Evolutionary conservation across 352 stramenopile genomes (phyloP), one percentile per base, ranked within the genome.

Genomic region (Globisporangium nodosum): DNA sequence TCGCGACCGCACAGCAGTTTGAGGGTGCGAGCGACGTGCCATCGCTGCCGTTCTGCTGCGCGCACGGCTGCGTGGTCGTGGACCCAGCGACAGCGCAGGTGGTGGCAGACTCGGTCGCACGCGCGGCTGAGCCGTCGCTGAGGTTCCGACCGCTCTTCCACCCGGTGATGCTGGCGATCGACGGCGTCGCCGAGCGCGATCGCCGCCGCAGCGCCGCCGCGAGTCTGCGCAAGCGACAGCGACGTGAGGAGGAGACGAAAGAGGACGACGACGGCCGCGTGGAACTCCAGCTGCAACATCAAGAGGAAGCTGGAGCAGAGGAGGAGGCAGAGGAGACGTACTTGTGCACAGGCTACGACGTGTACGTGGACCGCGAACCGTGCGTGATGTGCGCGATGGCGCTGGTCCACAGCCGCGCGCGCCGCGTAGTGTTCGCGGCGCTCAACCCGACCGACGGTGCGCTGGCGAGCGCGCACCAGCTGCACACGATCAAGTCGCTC

Each of bases 311-410:
- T 7, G 54, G 43, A 35, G 11, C 49, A 52, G 30, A 65, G 18
- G 31, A 54, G 40, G 39, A 37, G 21, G 35, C 48, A 62, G 43
- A 53, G n/a, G 68, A 87, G 56, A 90, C 86, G 39, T 97, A 97
- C 56, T 61, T 97, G 54, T 96, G 88, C 61, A 97, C 88, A 5
- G 87, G 85, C 37, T 91, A 96, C 61, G 89, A 96, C 45, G 67
- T 96, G 43, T 96, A 91, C 52, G 20, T 95, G 21, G 87, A 94
- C 54, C 56, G 68, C 27, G 89, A 97, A 67, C 89, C 89, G 45
- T 96, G 88, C 47, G 70, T 70, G 16, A 96, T 96, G 86, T 96
- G 88, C 54, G 81, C 89, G 1, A 97, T 97, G 89, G 89, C 88
- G 8, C 73, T 97, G 1, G 68, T 96, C 3, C 89, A 97, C 74